A percentile compares a stretch with the other conserved stretches of the same genome.
phyloP scores from a whole-genome alignment of 2,329 filamentous ascomycete genomes.

The Claviceps spartinae region DNA sequence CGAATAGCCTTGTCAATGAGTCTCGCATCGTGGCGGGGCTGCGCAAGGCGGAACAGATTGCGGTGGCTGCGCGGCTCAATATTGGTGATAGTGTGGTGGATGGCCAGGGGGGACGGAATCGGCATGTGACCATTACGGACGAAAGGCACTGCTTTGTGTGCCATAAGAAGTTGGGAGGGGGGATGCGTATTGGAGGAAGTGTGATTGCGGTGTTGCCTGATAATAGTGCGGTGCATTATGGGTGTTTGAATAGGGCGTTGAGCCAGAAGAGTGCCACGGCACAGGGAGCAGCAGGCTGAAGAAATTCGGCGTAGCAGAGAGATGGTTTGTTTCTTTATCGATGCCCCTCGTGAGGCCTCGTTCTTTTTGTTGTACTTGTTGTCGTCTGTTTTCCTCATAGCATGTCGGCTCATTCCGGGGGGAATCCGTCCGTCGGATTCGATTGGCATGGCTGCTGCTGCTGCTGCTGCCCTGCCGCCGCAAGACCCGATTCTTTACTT shows the following conservation, averaged over 20 bases:
- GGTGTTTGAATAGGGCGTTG: slow-evolving; percentile 48
- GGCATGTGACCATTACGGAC: slow-evolving; percentile 69
- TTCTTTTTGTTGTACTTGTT: not conserved
- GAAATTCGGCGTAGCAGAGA: slow-evolving; percentile 14
- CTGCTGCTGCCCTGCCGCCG: not conserved
- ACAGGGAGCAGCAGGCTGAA: slow-evolving; percentile 23
- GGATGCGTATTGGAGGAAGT: slow-evolving; percentile 76
- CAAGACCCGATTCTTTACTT: slow-evolving; percentile 10
- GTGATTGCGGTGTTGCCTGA: slow-evolving; percentile 84
- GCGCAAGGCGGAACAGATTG: slow-evolving; percentile 66
- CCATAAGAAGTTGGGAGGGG: slow-evolving; percentile 76
- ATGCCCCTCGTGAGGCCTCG: not conserved
- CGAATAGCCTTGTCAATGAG: slow-evolving; percentile 71
- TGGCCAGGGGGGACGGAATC: slow-evolving; percentile 39
- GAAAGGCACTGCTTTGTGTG: slow-evolving; percentile 86
- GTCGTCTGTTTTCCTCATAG: not conserved
- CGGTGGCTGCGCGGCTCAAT: slow-evolving; percentile 57
- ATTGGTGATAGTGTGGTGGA: slow-evolving; percentile 52
- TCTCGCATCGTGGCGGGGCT: slow-evolving; percentile 64
- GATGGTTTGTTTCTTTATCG: not conserved
- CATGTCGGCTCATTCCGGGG: not conserved
- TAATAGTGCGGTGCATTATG: slow-evolving; percentile 69
- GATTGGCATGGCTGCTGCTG: not conserved
- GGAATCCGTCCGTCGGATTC: not conserved
- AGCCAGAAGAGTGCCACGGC: slow-evolving; percentile 21